Conservation (phyloP, 169 alveolate genomes). For the Plasmodium gonderi region DNA sequence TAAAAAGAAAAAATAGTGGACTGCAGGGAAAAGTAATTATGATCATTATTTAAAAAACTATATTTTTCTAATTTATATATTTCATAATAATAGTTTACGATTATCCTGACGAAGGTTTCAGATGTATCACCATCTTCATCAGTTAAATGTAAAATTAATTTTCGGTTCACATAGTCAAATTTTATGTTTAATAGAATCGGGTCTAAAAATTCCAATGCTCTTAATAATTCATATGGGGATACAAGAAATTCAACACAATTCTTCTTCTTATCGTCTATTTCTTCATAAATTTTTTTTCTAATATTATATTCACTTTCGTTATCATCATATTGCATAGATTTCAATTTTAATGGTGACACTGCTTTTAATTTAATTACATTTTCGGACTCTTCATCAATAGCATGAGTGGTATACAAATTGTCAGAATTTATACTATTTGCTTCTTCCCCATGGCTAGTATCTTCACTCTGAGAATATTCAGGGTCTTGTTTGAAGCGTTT, state of each 20-base stretch:
- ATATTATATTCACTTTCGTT: conserved; percentile 42
- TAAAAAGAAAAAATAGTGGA: conserved; percentile 49
- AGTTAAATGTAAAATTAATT: conserved; percentile 48
- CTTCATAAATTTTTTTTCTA: conserved; percentile 46
- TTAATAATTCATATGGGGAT: conserved; percentile 47
- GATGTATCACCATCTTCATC: conserved; percentile 75
- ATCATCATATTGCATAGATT: background rate
- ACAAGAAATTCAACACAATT: conserved; percentile 54
- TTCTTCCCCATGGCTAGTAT: background rate
- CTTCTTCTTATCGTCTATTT: background rate
- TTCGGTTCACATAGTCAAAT: conserved; percentile 21
- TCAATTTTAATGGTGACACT: conserved; percentile 41
- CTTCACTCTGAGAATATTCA: background rate
- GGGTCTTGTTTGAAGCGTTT: background rate
- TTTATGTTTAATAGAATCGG: conserved; percentile 74
- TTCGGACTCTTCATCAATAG: conserved; percentile 2
- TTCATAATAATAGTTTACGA: conserved; percentile 33
- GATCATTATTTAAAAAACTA: conserved; percentile 28
- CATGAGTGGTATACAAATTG: conserved; percentile 38
- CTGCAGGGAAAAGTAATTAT: conserved; percentile 25
- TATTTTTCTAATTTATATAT: conserved; percentile 57
- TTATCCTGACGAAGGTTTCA: conserved; percentile 48
- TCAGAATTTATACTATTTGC: conserved; percentile 52
- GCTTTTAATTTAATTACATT: conserved; percentile 27
- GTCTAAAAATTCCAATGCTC: conserved; percentile 46